phyloP scores from a whole-genome alignment of 1,284 basidiomycete genomes.

The Schizophyllum commune region DNA sequence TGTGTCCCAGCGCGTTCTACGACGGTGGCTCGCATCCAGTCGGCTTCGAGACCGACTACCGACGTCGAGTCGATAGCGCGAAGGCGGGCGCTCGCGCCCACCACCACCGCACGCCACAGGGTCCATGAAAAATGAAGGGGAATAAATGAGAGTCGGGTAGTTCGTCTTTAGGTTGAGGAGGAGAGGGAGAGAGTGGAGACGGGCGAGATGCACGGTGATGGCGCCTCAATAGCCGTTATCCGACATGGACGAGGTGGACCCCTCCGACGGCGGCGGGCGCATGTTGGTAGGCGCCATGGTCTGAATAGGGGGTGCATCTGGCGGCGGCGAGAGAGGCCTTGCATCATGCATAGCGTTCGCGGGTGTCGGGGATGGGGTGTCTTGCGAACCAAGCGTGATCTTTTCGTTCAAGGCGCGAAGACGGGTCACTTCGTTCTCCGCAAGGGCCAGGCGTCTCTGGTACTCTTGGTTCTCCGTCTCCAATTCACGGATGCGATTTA shows the following conservation, averaged over 20 bases:
- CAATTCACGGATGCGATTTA: constrained; percentile 63
- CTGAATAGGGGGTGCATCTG: constrained; percentile 30
- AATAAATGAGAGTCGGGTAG: constrained; percentile 14
- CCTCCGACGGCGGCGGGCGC: constrained; percentile 20
- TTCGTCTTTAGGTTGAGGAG: constrained; percentile 13
- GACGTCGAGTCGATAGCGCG: no score
- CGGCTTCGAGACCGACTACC: no score
- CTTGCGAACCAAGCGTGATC: constrained; percentile 51
- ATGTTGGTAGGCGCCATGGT: constrained; percentile 37
- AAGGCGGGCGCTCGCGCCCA: no score
- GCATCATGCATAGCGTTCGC: constrained; percentile 31
- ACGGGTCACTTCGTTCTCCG: constrained; percentile 61
- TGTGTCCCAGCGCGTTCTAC: no score
- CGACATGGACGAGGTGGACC: constrained; percentile 37
- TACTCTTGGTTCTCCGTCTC: constrained; percentile 65
- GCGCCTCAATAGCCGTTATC: constrained; percentile 47
- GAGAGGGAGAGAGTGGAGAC: constrained; percentile 31
- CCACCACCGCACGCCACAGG: no score
- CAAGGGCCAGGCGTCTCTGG: constrained; percentile 49
- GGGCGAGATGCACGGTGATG: constrained; percentile 54
- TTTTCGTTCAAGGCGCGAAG: constrained; percentile 72
- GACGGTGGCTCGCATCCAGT: no score
- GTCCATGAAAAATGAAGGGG: constrained; percentile 17
- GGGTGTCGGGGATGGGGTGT: constrained; percentile 47
- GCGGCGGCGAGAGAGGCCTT: constrained; percentile 57